Base-by-base conservation (phyloP, 306 rosid species). In the Styphnolobium japonicum region DNA sequence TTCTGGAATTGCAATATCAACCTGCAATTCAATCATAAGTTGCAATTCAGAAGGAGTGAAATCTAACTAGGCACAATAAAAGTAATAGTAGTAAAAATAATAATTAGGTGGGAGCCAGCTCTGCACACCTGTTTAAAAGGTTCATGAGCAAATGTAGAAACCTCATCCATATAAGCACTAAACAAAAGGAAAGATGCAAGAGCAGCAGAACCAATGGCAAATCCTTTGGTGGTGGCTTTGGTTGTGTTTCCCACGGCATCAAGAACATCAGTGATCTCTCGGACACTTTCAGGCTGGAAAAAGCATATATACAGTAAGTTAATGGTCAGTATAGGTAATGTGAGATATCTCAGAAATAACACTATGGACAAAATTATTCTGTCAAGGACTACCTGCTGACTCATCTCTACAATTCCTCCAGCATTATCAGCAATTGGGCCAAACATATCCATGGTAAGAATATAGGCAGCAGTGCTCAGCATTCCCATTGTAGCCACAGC, bases 401-500 rank as follows among this genome's bases (percentile, higher is more conserved):
- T 95, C 99, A 95, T 95, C 89, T 95, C 98, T 23, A 95, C 97
- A 87, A 95, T 95, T 83, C 99, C 99, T 79, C 99, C 98, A 19
- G 99, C 99, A 80, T 95, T 95, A 89, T 95, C 99, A 71, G 99
- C 98, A 71, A 95, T 95, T 73, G 98, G 99, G 77, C 99, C 99
- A 87, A 95, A 95, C 99, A 95, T 95, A 89, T 95, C 99, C 99
- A 95, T 95, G 21, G 99, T 95, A 77, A 95, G 99, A 82, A 95
- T 91, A 84, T 95, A 95, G 46, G 98, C 99, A 79, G 99, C 99
- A 80, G 98, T 95, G 88, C 99, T 95, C 79, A 95, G 94, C 99
- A 95, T 95, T 78, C 99, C 99, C 99, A 95, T 95, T 55, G 97
- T 95, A 55, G 99, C 99, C 75, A 95, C 99, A 87, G 98, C 97